Evolutionary conservation across 345 rosid genomes (phyloP), one percentile per base, ranked within the genome.

Genomic region (Eucalyptus decipiens): DNA sequence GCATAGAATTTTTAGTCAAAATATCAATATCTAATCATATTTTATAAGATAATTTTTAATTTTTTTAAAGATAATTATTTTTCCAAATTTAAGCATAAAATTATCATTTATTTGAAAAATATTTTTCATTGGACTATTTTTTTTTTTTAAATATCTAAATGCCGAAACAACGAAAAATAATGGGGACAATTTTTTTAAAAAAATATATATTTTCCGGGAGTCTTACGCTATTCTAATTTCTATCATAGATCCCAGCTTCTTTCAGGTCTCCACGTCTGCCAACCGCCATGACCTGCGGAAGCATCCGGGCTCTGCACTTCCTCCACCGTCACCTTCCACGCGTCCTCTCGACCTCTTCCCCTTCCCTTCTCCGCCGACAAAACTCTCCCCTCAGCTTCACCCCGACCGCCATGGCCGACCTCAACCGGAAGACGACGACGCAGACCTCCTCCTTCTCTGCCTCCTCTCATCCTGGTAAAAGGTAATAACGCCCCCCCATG

Each of bases 401-500:
- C 21, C 81, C 65, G 60, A 86, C 88, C 86, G 45, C 65, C 87
- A 88, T 51, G 48, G 85, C 87, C 30, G 83, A 76, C 47, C 83
- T 23, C 83, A 21, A 76, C 83, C 47, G 30, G 47, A 76, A 43
- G 83, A 51, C 37, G 83, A 50, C 54, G 67, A 34, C 30, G 88
- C 89, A 87, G 87, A 62, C 47, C n/a, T 58, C 86, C 15, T 90
- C 89, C 5, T 91, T 90, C 88, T 90, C 95, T 86, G 92, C 92
- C 60, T 93, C 89, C 24, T 89, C 94, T 37, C 92, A 87, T 30
- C 92, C 96, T 87, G 91, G 88, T 47, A 85, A 88, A 88, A 93
- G 96, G 97, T 94, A 3, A 48, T 12, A 2, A 54, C 24, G 30
- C 24, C n/a, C 32, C 17, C 47, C 62, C n/a, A 5, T 80, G 3